Base-by-base conservation (phyloP, 192 early-diverging fungal species). In the Ambispora gerdemannii region DNA sequence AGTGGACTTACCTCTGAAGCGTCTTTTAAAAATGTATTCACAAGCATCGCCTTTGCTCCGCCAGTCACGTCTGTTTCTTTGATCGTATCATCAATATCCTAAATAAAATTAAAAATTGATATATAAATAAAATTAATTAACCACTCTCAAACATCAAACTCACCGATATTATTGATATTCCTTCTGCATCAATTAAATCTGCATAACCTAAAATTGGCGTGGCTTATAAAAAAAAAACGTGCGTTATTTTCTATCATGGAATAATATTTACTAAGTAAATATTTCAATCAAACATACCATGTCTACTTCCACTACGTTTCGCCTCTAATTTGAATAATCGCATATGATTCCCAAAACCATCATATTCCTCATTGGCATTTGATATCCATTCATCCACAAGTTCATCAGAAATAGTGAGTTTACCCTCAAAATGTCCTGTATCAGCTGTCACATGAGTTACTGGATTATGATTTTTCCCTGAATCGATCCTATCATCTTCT, bases 51-150 rank as follows among this genome's bases (percentile, higher is more conserved):
- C 49, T 82, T 79, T 31, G 87, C 83, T n/a, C 92, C 92, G 19
- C 77, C 76, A 10, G 84, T 73, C 32, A 96, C 83, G 25, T 88
- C 82, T 0, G 93, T 92, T 10, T 90, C 82, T 72, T 95, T 94
- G 76, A 96, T 96, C 8, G 94, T 96, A 75, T 96, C 94, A 75
- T 96, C 94, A 63, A 96, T 89, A 67, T 91, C 89, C 2, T 69
- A 20, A 27, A 1, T 58, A 20, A 0, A 56, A 13, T 58, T 20
- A 1, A 30, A 58, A 43, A 43, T 22, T 34, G 22, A 52, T 6
- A 28, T 10, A 25, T 53, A 67, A 28, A 55, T 31, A 6, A 32
- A 31, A 8, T 3, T 31, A 15, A 50, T n/a, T n/a, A n/a, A 13
- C 38, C 22, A 43, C 34, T 19, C 30, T 19, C 34, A 25, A 65